Conservation (phyloP, 148 eudicot species). For the Cornus kousa region DNA sequence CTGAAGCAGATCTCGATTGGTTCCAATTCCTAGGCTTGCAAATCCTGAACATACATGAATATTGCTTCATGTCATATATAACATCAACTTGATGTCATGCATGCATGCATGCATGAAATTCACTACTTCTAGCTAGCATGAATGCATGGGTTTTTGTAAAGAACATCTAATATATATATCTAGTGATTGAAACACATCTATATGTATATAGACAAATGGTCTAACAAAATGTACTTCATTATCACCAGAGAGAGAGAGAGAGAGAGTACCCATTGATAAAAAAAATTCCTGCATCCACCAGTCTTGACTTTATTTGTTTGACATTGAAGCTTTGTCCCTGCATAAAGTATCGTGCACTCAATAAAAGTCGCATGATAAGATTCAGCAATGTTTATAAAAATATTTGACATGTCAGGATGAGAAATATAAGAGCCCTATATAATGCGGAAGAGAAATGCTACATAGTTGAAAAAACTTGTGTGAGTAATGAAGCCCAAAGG, state of each 20-base stretch:
- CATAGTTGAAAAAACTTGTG: too few species aligned
- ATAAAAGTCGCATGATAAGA: too few species aligned
- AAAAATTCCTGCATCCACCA: constrained; percentile 22
- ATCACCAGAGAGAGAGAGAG: neutral
- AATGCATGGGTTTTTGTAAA: neutral
- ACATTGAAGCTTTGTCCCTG: constrained; percentile 43
- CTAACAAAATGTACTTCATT: too few species aligned
- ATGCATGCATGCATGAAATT: neutral
- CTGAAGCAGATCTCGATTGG: constrained; percentile 1
- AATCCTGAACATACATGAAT: constrained; percentile 14
- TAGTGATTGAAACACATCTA: too few species aligned
- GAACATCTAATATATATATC: too few species aligned
- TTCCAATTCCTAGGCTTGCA: constrained; percentile 27
- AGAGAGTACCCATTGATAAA: constrained; percentile 25
- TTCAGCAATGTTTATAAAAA: too few species aligned
- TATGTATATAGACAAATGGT: too few species aligned
- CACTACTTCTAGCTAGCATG: neutral
- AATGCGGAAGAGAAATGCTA: too few species aligned
- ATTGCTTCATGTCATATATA: too few species aligned
- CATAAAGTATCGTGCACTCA: neutral
- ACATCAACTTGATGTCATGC: neutral
- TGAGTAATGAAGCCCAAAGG: too few species aligned
- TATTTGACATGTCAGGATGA: too few species aligned
- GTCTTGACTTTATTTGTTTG: constrained; percentile 20
- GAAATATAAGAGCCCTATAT: too few species aligned